phyloP scores from a whole-genome alignment of 78 protist species.

The Chrysochromulina tobinii region DNA sequence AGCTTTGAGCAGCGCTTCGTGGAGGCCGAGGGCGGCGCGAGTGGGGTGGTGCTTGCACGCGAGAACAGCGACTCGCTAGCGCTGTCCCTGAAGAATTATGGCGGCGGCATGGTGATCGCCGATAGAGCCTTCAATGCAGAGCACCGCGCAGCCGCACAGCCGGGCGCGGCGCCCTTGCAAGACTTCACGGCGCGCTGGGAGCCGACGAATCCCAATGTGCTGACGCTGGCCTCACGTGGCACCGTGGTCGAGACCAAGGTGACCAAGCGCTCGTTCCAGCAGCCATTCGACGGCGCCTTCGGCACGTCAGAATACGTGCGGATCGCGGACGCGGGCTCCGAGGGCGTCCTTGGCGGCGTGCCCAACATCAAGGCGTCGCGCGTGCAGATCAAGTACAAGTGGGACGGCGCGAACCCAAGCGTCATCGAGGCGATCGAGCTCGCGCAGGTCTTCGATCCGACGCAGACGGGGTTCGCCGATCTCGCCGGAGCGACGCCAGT shows the following conservation, averaged over 20 bases:
- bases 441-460: background rate
- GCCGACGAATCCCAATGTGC: constrained; percentile 3
- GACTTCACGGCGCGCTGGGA: background rate
- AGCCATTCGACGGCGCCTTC: background rate
- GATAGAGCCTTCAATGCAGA: constrained; percentile 24
- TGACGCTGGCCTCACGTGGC: background rate
- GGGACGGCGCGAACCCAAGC: background rate
- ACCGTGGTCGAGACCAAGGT: background rate
- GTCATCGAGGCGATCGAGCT: background rate
- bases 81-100: no score
- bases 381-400: background rate
- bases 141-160: background rate
- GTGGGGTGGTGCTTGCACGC: no score
- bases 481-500: background rate
- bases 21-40: no score
- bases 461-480: constrained; percentile 12
- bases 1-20: background rate
- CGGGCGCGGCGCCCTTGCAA: background rate
- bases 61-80: no score
- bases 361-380: background rate
- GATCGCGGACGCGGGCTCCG: constrained; percentile 15
- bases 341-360: background rate
- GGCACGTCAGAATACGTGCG: constrained; percentile 6
- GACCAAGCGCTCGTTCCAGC: background rate
- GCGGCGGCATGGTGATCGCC: background rate